Evolutionary conservation across 306 rosid species (phyloP).

Genomic region (Senna tora): DNA sequence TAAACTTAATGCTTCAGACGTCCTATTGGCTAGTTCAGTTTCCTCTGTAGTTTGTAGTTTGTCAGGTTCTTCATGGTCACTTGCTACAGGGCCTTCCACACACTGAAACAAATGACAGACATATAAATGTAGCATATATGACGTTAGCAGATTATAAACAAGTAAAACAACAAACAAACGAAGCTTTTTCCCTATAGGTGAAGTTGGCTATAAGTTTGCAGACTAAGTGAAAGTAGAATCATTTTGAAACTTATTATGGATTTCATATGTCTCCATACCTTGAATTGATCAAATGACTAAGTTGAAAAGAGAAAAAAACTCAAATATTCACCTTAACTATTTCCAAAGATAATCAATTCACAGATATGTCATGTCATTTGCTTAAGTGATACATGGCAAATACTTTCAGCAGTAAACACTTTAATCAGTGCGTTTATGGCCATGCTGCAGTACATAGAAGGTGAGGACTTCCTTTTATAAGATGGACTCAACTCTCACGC

Average conservation of each 20-base stretch:
- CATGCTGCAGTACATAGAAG: not conserved
- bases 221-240: not conserved
- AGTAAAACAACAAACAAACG: no score
- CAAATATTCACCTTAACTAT: no score
- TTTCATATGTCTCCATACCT: no score
- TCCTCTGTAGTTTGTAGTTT: conserved; percentile 28
- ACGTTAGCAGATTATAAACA: conserved; percentile 18
- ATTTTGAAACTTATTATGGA: no score
- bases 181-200: no score
- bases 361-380: no score
- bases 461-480: not conserved
- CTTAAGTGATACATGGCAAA: no score
- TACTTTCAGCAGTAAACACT: no score
- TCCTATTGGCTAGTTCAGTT: conserved; percentile 38
- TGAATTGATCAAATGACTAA: no score
- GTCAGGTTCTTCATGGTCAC: conserved; percentile 28
- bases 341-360: no score
- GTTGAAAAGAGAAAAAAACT: no score
- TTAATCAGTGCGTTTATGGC: not conserved
- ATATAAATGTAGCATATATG: conserved; percentile 20
- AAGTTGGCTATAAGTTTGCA: no score
- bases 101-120: conserved; percentile 43
- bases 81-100: conserved; percentile 37
- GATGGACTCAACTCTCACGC: conserved; percentile 2
- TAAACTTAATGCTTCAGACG: conserved; percentile 40